phyloP scores from a whole-genome alignment of 2,329 filamentous ascomycete genomes.

The Fusarium austroafricanum region DNA sequence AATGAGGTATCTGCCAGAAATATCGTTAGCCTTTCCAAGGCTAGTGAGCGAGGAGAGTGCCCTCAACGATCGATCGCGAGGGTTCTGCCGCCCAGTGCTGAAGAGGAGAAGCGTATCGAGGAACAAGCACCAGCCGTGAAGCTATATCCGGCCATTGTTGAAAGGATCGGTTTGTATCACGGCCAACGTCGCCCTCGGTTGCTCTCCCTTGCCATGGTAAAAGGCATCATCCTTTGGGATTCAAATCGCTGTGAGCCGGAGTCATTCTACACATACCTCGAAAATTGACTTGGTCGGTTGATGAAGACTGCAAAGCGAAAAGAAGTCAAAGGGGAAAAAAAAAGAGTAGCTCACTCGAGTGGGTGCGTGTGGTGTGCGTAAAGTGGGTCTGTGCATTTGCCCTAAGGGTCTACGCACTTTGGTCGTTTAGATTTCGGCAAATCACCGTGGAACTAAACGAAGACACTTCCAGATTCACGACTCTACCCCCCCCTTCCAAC shows the following conservation, averaged over 20 bases:
- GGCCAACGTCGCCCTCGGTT: constrained; percentile 60
- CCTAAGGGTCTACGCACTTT: constrained; percentile 54
- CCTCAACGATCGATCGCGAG: constrained; percentile 66
- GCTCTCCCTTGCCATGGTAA: constrained; percentile 69
- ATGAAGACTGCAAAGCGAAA: constrained; percentile 41
- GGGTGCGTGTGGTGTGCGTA: constrained; percentile 48
- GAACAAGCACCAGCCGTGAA: constrained; percentile 33
- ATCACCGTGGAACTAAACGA: constrained; percentile 50
- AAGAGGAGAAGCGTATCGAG: constrained; percentile 73
- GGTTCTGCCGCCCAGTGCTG: constrained; percentile 78
- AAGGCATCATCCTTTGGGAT: constrained; percentile 56
- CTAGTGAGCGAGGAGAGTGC: constrained; percentile 76
- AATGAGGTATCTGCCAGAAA: constrained; percentile 72
- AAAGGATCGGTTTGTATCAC: constrained; percentile 34
- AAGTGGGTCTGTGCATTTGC: constrained; percentile 59
- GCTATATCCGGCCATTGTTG: constrained; percentile 20
- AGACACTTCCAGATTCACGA: constrained; percentile 49
- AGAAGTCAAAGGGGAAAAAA: constrained; percentile 24
- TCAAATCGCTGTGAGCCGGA: constrained; percentile 48
- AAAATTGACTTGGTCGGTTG: constrained; percentile 47
- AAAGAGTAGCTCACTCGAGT: constrained; percentile 24
- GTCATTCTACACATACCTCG: constrained; percentile 62
- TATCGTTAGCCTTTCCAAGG: constrained; percentile 68
- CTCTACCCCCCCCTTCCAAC: constrained; percentile 43
- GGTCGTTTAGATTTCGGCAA: constrained; percentile 52